phyloP scores from a whole-genome alignment of 768 basidiomycete genomes.

The Collybiopsis confluens region DNA sequence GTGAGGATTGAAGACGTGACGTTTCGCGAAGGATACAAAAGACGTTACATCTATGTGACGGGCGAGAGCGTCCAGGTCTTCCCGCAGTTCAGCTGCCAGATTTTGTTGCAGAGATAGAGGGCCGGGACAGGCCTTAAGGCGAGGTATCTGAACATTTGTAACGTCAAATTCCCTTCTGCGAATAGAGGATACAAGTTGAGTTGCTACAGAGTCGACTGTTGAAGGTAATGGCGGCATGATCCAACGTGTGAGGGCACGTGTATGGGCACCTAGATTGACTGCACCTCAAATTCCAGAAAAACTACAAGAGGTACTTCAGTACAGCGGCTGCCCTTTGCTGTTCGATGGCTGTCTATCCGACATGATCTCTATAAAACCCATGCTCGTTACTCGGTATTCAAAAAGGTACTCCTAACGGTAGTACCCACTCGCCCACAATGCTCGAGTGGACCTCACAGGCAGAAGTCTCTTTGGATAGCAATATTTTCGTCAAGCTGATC shows the following conservation, averaged over 20 bases:
- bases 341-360: too few relatives aligned
- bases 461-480: conserved; percentile 24
- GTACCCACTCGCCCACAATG: conserved; percentile 17
- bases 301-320: too few relatives aligned
- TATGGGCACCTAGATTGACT: too few relatives aligned
- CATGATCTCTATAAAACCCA: too few relatives aligned
- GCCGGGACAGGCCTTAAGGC: conserved; percentile 63
- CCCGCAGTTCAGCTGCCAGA: conserved; percentile 68
- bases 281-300: too few relatives aligned
- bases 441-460: conserved; percentile 30
- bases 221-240: conserved; percentile 63
- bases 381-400: too few relatives aligned
- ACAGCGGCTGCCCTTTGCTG: too few relatives aligned
- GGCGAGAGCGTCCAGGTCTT: conserved; percentile 62
- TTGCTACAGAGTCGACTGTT: conserved; percentile 48
- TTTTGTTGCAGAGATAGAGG: conserved; percentile 70
- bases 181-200: conserved; percentile 44
- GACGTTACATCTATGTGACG: conserved; percentile 62
- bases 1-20: conserved; percentile 14
- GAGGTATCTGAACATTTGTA: conserved; percentile 67
- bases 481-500: conserved; percentile 48
- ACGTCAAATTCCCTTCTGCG: conserved; percentile 62
- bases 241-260: background rate
- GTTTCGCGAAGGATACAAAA: background rate
- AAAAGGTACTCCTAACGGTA: too few relatives aligned